Conservation (phyloP, 2,329 filamentous ascomycete species). For the Diaporthe velutina region DNA sequence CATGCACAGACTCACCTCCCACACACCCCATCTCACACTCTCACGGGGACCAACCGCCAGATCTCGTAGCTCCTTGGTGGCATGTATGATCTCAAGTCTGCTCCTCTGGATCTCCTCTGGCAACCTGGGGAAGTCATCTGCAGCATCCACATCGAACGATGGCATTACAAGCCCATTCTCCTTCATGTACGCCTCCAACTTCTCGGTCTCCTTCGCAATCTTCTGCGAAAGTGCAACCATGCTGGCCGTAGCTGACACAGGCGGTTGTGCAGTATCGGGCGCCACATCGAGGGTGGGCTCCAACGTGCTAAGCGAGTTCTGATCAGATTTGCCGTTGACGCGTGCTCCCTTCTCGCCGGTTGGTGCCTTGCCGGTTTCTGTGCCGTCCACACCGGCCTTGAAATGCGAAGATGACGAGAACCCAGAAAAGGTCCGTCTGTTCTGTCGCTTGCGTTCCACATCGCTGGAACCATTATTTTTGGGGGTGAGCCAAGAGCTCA, state of each 20-base stretch:
- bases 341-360: not conserved
- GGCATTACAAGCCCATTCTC: constrained; percentile 56
- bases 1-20: constrained; percentile 57
- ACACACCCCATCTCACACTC: constrained; percentile 64
- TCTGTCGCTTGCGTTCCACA: constrained; percentile 50
- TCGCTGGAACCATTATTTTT: constrained; percentile 41
- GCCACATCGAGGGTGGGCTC: not conserved
- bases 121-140: constrained; percentile 60
- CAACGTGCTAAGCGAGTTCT: constrained; percentile 7
- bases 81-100: constrained; percentile 61
- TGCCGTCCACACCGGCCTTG: constrained; percentile 41
- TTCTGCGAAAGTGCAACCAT: constrained; percentile 61
- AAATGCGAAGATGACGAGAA: constrained; percentile 43
- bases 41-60: constrained; percentile 65
- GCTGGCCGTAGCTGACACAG: constrained; percentile 47
- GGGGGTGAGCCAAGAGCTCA: constrained; percentile 51
- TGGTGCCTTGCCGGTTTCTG: not conserved
- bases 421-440: constrained; percentile 50
- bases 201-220: constrained; percentile 63
- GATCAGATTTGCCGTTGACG: constrained; percentile 1
- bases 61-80: constrained; percentile 61
- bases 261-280: constrained; percentile 30
- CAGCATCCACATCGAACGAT: constrained; percentile 59
- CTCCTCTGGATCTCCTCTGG: constrained; percentile 60
- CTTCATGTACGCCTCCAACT: constrained; percentile 61